Percentiles rank a stretch among this genome's conserved stretches.
Evolutionary conservation across 805 yeast genomes (phyloP).

Genomic region (Saccharomyces jurei): DNA sequence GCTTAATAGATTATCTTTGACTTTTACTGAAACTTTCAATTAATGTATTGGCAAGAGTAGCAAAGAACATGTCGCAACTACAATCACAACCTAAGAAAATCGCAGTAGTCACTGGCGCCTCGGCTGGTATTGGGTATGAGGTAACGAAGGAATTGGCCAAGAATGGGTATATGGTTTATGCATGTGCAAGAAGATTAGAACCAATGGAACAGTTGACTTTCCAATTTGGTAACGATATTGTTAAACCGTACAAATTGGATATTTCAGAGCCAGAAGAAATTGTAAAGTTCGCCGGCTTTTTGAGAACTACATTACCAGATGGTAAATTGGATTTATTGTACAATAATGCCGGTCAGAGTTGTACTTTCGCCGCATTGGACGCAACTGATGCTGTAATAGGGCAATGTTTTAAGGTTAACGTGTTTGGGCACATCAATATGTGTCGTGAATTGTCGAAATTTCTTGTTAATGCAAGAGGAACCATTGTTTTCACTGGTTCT

Average conservation of each 20-base stretch:
- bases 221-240: conserved; percentile 18
- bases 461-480: conserved; percentile 58
- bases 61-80: not conserved
- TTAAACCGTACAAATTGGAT: conserved; percentile 45
- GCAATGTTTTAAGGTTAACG: conserved; percentile 56
- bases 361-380: conserved; percentile 64
- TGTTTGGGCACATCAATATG: conserved; percentile 59
- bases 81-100: conserved; percentile 21
- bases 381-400: conserved; percentile 46
- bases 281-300: conserved; percentile 33
- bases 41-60: not conserved
- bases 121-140: conserved; percentile 50
- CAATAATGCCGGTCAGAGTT: conserved; percentile 74
- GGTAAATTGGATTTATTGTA: conserved; percentile 51
- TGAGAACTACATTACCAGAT: conserved; percentile 36
- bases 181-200: conserved; percentile 62
- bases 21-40: not conserved
- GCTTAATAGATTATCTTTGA: not conserved
- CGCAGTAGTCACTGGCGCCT: conserved; percentile 54
- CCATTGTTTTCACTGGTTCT: conserved; percentile 69
- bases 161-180: conserved; percentile 54
- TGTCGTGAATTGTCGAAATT: conserved; percentile 49
- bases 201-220: conserved; percentile 45
- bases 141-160: conserved; percentile 41
- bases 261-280: conserved; percentile 48